A percentile compares a stretch with the other conserved stretches of the same genome.
phyloP scores from a whole-genome alignment of 1,284 basidiomycete genomes.

The Dichomitus squalens region DNA sequence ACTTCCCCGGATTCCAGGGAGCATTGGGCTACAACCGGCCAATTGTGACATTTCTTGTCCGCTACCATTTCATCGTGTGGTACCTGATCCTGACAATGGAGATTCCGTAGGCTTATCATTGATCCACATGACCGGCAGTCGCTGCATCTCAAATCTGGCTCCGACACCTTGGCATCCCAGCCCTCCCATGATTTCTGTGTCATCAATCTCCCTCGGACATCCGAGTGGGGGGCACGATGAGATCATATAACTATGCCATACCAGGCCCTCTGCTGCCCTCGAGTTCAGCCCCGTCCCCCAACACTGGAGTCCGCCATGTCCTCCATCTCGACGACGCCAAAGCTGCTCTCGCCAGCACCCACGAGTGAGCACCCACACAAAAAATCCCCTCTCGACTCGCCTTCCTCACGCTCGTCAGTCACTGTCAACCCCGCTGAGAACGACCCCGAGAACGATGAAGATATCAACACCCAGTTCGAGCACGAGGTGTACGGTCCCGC shows the following conservation, averaged over 20 bases:
- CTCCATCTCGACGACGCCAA: background rate
- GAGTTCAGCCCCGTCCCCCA: background rate
- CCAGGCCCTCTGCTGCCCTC: background rate
- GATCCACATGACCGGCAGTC: too few relatives aligned
- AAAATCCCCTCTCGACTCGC: background rate
- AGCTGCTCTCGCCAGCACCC: background rate
- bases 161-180: too few relatives aligned
- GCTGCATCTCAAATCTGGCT: too few relatives aligned
- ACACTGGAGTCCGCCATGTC: background rate
- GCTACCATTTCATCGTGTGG: too few relatives aligned
- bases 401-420: slow-evolving; percentile 1
- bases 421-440: background rate
- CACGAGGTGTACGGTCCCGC: slow-evolving; percentile 31
- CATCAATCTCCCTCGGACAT: too few relatives aligned
- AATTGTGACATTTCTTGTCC: too few relatives aligned
- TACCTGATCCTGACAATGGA: too few relatives aligned
- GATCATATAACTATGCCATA: background rate
- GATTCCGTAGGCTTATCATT: too few relatives aligned
- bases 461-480: slow-evolving; percentile 31
- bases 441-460: slow-evolving; percentile 22
- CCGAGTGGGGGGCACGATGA: too few relatives aligned
- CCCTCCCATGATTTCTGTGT: too few relatives aligned
- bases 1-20: too few relatives aligned
- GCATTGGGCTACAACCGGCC: too few relatives aligned
- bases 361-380: background rate